Evolutionary conservation across 306 rosid genomes (phyloP).

Genomic region (Dryas alaskensis): DNA sequence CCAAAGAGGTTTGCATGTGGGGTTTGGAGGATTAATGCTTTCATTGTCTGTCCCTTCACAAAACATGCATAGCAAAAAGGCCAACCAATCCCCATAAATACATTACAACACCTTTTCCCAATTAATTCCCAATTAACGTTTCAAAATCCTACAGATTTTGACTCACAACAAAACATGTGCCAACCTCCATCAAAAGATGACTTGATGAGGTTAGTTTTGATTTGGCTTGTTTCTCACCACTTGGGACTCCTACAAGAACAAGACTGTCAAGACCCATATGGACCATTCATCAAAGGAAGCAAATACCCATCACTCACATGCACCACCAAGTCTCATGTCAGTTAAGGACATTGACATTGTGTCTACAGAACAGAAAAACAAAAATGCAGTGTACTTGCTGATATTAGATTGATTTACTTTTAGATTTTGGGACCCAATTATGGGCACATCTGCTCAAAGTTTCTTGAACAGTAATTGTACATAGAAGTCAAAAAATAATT

Average conservation of each 20-base stretch:
- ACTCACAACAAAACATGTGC: constrained; percentile 7
- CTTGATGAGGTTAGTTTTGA: not conserved
- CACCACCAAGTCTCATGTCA: constrained; percentile 6
- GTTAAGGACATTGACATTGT: not conserved
- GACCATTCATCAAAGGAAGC: constrained; percentile 25
- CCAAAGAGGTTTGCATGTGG: constrained; percentile 3
- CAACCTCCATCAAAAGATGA: not conserved
- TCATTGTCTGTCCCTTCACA: not conserved
- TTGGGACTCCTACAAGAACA: constrained; percentile 6
- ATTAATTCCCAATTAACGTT: not conserved
- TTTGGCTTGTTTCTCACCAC: not conserved
- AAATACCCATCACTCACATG: constrained; percentile 27
- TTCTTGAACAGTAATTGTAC: not conserved
- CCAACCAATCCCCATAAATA: not conserved
- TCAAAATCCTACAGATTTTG: not conserved
- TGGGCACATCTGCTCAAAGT: not conserved
- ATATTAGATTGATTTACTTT: not conserved
- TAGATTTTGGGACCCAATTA: not conserved
- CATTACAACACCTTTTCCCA: not conserved
- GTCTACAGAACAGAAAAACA: not conserved
- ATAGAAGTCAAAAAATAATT: not conserved
- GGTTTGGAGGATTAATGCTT: constrained; percentile 1
- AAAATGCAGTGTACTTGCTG: not conserved
- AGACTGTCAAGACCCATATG: constrained; percentile 30
- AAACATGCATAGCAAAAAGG: not conserved